Conservation (phyloP, 2,329 filamentous ascomycete species). For the Mariannaea elegans region DNA sequence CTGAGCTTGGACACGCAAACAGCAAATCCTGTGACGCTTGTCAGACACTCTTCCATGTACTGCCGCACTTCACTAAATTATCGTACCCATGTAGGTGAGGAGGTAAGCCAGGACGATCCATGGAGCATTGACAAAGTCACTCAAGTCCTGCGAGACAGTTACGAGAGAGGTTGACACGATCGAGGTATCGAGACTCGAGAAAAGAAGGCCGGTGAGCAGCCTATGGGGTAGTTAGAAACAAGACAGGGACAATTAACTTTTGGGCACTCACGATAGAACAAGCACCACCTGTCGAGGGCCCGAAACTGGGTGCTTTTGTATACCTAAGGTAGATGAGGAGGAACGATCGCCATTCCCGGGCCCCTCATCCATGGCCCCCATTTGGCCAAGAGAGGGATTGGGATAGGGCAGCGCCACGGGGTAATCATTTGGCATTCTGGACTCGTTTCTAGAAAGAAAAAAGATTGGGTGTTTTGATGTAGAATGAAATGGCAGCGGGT, state of each 20-base stretch:
- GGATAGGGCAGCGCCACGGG: conserved; percentile 46
- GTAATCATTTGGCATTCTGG: conserved; percentile 37
- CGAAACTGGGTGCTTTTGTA: conserved; percentile 36
- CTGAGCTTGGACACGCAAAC: conserved; percentile 67
- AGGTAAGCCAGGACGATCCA: conserved; percentile 67
- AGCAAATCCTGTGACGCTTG: conserved; percentile 56
- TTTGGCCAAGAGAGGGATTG: conserved; percentile 44
- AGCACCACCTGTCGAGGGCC: conserved; percentile 44
- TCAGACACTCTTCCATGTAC: conserved; percentile 10
- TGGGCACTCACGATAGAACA: conserved; percentile 46
- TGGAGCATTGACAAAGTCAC: conserved; percentile 60
- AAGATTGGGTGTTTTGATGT: not conserved
- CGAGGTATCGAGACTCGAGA: conserved; percentile 66
- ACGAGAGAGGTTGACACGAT: conserved; percentile 67
- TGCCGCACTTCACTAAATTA: not conserved
- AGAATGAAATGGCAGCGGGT: not conserved
- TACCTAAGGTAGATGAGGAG: conserved; percentile 17
- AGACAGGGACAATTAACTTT: not conserved
- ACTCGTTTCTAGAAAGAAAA: not conserved
- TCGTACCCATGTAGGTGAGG: conserved; percentile 63
- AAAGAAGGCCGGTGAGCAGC: conserved; percentile 61
- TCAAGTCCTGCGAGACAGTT: conserved; percentile 62
- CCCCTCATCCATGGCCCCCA: conserved; percentile 31
- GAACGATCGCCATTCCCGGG: conserved; percentile 7
- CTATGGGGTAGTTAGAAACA: conserved; percentile 43